phyloP scores from a whole-genome alignment of 495 filamentous ascomycete genomes.

The Neurospora africana region DNA sequence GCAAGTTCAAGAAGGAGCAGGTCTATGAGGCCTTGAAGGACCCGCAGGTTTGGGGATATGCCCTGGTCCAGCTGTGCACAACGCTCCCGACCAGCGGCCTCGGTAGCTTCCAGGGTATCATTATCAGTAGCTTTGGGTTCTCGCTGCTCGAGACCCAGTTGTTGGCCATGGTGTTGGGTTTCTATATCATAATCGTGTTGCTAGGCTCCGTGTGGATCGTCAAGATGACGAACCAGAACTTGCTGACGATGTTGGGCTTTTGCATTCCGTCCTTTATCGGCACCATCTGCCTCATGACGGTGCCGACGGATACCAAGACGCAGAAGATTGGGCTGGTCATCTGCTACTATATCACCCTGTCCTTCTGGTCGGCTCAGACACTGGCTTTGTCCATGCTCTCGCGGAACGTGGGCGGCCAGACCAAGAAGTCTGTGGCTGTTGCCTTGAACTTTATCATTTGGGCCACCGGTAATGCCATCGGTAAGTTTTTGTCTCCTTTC shows the following conservation, averaged over 20 bases:
- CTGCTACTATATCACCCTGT: slow-evolving; percentile 45
- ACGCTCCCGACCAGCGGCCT: slow-evolving; percentile 59
- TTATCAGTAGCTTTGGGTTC: slow-evolving; percentile 41
- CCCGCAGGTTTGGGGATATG: slow-evolving; percentile 38
- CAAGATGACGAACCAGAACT: slow-evolving; percentile 51
- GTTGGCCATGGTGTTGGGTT: slow-evolving; percentile 59
- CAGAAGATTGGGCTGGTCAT: slow-evolving; percentile 43
- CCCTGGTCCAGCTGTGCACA: slow-evolving; percentile 51
- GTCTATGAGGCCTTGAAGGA: slow-evolving; percentile 38
- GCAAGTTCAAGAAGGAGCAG: slow-evolving; percentile 38
- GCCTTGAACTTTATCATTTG: slow-evolving; percentile 41
- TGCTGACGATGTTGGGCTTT: slow-evolving; percentile 52
- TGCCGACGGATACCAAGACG: slow-evolving; percentile 32
- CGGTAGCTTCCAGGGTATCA: slow-evolving; percentile 57
- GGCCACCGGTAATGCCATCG: slow-evolving; percentile 41
- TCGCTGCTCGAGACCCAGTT: slow-evolving; percentile 43
- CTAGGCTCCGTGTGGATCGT: slow-evolving; percentile 53
- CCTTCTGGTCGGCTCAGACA: slow-evolving; percentile 47
- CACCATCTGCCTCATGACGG: slow-evolving; percentile 45
- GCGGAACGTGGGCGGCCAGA: slow-evolving; percentile 45
- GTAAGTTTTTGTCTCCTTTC: slow-evolving; percentile 1
- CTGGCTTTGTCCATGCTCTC: slow-evolving; percentile 41
- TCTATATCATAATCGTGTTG: slow-evolving; percentile 59
- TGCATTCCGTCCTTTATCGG: slow-evolving; percentile 53
- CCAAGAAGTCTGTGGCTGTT: slow-evolving; percentile 41